Evolutionary conservation across 495 filamentous ascomycete species (phyloP).

Genomic region (Usnea hakonensis): DNA sequence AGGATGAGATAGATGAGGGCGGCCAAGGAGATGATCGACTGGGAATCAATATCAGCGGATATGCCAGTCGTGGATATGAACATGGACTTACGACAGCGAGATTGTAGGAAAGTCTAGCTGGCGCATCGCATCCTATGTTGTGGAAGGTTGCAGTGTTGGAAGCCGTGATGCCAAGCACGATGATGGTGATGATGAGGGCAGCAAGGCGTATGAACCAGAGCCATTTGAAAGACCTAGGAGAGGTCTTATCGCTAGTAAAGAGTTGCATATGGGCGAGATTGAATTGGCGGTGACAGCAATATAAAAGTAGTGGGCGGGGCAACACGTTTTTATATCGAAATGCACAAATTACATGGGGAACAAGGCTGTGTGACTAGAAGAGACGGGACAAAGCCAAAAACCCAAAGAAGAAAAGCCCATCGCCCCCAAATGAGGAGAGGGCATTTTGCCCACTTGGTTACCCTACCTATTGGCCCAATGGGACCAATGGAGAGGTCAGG

Average conservation of each 20-base stretch:
- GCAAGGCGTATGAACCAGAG: constrained; percentile 21
- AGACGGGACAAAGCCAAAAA: neutral
- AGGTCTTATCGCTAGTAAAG: constrained; percentile 22
- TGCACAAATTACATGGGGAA: neutral
- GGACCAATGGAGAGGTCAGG: neutral
- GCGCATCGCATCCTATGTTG: constrained; percentile 14
- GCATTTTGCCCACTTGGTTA: neutral
- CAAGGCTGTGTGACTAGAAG: neutral
- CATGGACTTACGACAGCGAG: constrained; percentile 19
- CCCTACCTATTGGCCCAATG: neutral
- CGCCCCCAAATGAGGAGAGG: neutral
- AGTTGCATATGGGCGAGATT: constrained; percentile 4
- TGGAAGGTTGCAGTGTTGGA: constrained; percentile 8
- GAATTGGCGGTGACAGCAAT: neutral
- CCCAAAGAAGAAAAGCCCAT: neutral
- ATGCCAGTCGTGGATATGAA: neutral
- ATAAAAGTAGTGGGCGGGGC: neutral
- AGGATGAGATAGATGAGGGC: constrained; percentile 20
- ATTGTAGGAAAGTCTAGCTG: constrained; percentile 19
- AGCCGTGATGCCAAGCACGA: constrained; percentile 20
- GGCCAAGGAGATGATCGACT: constrained; percentile 22
- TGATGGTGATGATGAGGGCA: constrained; percentile 19
- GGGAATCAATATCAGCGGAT: constrained; percentile 8
- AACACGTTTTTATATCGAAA: neutral
- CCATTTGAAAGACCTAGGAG: constrained; percentile 16